Percentiles rank a stretch among this genome's conserved stretches.
Evolutionary conservation across 148 eudicot species (phyloP).

Genomic region (Fagopyrum esculentum): DNA sequence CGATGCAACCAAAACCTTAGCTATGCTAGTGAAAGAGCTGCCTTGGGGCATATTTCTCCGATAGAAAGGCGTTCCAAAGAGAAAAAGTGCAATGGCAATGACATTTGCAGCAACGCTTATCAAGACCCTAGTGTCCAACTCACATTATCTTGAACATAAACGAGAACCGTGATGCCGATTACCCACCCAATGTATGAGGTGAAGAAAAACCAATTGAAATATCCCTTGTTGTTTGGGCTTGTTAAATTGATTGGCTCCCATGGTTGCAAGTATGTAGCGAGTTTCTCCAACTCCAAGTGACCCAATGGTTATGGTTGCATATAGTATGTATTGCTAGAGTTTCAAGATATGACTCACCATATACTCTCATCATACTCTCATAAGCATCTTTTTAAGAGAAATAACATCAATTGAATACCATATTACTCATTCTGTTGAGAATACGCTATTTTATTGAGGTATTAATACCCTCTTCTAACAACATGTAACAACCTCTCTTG

Average conservation of each 20-base stretch:
- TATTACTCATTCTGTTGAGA: too few species aligned
- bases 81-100: constrained; percentile 24
- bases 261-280: constrained; percentile 30
- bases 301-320: constrained; percentile 25
- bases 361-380: too few species aligned
- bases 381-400: too few species aligned
- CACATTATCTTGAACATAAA: constrained; percentile 40
- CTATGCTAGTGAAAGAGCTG: constrained; percentile 43
- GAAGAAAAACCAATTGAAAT: constrained; percentile 35
- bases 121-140: constrained; percentile 41
- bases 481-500: too few species aligned
- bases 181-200: constrained; percentile 22
- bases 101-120: constrained; percentile 29
- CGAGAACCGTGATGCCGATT: constrained; percentile 31
- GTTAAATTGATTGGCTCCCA: constrained; percentile 43
- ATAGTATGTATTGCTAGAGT: neutral
- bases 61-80: constrained; percentile 28
- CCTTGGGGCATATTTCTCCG: constrained; percentile 25
- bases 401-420: too few species aligned
- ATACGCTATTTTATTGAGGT: too few species aligned
- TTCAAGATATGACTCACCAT: too few species aligned
- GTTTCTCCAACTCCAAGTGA: constrained; percentile 40
- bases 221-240: constrained; percentile 26
- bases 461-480: too few species aligned
- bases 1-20: constrained; percentile 37